Evolutionary conservation across 2,329 filamentous ascomycete genomes (phyloP).

Genomic region (Verticillium alfalfae): DNA sequence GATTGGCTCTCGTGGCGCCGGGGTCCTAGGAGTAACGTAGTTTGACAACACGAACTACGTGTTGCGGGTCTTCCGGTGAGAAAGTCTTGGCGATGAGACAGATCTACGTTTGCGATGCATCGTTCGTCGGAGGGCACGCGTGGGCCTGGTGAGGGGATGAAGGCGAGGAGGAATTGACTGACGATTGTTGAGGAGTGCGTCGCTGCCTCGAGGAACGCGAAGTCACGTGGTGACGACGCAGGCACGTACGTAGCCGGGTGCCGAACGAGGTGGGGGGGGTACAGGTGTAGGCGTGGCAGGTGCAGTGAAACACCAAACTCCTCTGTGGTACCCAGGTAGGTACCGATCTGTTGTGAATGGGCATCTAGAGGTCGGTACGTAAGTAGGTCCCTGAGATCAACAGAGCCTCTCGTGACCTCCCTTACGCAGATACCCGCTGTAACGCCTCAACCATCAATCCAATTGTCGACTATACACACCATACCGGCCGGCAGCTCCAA

Average conservation of each 20-base stretch:
- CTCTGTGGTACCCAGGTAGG: background rate
- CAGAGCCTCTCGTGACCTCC: too few species aligned
- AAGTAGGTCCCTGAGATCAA: too few species aligned
- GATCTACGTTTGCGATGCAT: background rate
- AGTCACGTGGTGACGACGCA: background rate
- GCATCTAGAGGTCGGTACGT: background rate
- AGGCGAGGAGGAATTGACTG: background rate
- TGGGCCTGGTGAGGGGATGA: background rate
- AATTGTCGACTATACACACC: too few species aligned
- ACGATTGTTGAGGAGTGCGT: too few species aligned
- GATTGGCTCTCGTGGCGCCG: slow-evolving; percentile 11
- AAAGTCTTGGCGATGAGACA: background rate
- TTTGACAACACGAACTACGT: background rate
- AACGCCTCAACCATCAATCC: too few species aligned
- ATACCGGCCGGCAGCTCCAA: too few species aligned
- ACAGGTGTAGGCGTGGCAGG: background rate
- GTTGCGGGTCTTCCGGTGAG: background rate
- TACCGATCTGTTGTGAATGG: background rate
- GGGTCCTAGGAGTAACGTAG: background rate
- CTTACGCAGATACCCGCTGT: too few species aligned
- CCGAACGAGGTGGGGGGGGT: background rate
- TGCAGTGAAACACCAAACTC: background rate
- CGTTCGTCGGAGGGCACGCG: background rate
- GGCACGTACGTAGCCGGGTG: background rate
- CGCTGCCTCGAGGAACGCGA: background rate